Base-by-base conservation (phyloP, 2,329 filamentous ascomycete species). In the Fusarium concolor region DNA sequence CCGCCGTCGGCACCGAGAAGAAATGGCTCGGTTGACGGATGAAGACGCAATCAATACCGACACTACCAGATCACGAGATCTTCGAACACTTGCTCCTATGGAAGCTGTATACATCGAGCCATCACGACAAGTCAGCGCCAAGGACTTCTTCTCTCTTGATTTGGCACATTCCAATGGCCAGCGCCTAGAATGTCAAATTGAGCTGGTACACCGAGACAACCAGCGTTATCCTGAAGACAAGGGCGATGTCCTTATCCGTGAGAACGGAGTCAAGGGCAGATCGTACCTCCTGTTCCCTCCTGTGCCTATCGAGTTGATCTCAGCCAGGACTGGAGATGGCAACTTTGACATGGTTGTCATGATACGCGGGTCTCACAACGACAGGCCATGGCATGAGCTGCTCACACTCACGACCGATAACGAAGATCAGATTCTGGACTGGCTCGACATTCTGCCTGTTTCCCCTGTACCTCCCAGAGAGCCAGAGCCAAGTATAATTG, bases 241-340 rank as follows among this genome's bases (percentile, higher is more conserved):
- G 47, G 94, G 95, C 9, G 96, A 99, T 77, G 77, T 99, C n/a
- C 86, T 99, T 22, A 91, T 99, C 57, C 94, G 95, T 70, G 94
- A 98, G 78, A 89, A 94, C n/a, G 93, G 94, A 43, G 86, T 88
- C 52, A 85, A 86, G 8, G 89, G 91, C 15, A 88, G 89, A 53
- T 82, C 84, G 28, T 98, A 93, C 89, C 86, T 99, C 6, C 85
- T 99, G 1, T 97, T 99, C 74, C 92, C 94, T n/a, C 95, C 96
- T 2, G 85, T 97, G n/a, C 85, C 90, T 18, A 85, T 88, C 67
- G 84, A 85, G 35, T 86, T 88, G 62, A 86, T 97, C 20, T 98
- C 96, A 14, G 93, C 94, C 49, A 89, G 95, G 38, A 89, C 85
- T 62, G 94, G 94, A 14, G 90, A 94, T 37, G 77, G 81, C 37